Evolutionary conservation across 441 rosid genomes (phyloP), one percentile per base, ranked within the genome.

Genomic region (Arabidopsis lyrata): DNA sequence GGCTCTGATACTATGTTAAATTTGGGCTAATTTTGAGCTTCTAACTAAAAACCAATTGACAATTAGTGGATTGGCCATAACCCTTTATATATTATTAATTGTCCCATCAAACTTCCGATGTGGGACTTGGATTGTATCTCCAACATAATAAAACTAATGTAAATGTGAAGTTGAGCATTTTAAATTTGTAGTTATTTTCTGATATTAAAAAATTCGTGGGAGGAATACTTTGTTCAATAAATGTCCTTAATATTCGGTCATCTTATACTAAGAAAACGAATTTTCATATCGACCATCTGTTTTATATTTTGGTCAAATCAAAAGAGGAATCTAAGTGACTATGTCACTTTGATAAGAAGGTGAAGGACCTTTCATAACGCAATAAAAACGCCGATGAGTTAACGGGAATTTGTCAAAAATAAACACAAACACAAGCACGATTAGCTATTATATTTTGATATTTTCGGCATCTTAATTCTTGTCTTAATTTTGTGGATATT

Each of bases 221-320:
- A 56, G n/a, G 73, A 66, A 66, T 74, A 66, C 49, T 54, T 11
- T 59, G 35, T 67, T 48, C 27, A 58, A 49, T 29, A 65, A 47
- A 41, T 65, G 72, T 45, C 50, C 41, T 27, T 34, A 44, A 24
- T 35, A 73, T 73, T 73, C 77, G 72, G 66, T 73, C 76, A 63
- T 72, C 48, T 16, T 55, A 55, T 15, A 16, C 24, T 22, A 22
- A 22, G 31, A 64, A 66, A 44, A 39, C 31, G 73, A 74, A 74
- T 11, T 49, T 74, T 50, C 66, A 50, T 59, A 16, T 66, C 67
- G 44, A 66, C 78, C 78, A 74, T 74, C 62, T 59, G 39, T 74
- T 74, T 58, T 20, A 38, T 49, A 16, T 66, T 39, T 59, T 74
- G 72, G 72, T 66, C 77, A 74, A 66, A 66, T 16, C 59, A 58